Evolutionary conservation across 345 rosid genomes (phyloP).

Genomic region (Salix dunnii): DNA sequence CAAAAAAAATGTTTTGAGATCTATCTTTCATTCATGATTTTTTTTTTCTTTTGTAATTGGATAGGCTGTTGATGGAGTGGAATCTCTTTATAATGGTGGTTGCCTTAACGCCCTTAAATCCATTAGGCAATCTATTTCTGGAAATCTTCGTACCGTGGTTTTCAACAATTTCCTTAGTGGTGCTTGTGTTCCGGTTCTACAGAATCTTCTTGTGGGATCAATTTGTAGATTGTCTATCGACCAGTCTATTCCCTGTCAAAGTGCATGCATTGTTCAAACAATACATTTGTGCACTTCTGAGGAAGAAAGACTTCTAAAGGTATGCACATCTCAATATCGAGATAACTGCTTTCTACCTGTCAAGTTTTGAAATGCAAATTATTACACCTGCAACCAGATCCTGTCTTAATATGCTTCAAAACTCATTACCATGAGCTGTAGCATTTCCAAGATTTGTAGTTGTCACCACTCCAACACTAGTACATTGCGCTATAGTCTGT

Average conservation of each 20-base stretch:
- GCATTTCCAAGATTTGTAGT: not conserved
- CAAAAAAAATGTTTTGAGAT: not conserved
- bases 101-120: constrained; percentile 44
- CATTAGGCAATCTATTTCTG: constrained; percentile 54
- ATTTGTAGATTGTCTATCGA: constrained; percentile 40
- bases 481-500: not conserved
- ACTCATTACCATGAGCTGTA: not conserved
- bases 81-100: constrained; percentile 34
- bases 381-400: not conserved
- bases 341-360: not conserved
- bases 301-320: constrained; percentile 48
- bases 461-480: not conserved
- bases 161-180: constrained; percentile 39
- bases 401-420: not conserved
- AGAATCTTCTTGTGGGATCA: constrained; percentile 40
- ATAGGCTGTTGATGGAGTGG: constrained; percentile 74
- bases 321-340: constrained; percentile 16
- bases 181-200: constrained; percentile 30
- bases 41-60: constrained; percentile 9
- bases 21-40: not conserved
- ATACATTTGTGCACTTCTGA: constrained; percentile 40
- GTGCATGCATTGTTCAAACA: constrained; percentile 48
- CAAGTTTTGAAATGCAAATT: not conserved
- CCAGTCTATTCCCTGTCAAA: constrained; percentile 46
- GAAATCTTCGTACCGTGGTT: constrained; percentile 47